Evolutionary conservation across 495 filamentous ascomycete species (phyloP), one percentile per base, ranked within the genome.

Genomic region (Chaetomium tenue): DNA sequence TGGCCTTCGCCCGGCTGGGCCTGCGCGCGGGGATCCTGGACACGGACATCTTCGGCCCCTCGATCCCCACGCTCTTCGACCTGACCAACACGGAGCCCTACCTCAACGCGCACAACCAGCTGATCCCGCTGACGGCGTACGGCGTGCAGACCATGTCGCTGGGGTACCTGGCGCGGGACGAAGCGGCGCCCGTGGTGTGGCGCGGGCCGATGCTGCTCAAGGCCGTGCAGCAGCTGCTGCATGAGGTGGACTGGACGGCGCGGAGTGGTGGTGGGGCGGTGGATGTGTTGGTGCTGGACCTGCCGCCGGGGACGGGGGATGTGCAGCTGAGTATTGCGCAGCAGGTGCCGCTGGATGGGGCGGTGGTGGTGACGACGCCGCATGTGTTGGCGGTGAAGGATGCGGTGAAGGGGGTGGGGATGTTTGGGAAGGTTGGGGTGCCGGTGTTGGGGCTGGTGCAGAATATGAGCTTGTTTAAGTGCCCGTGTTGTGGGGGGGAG

Each of bases 71-170:
- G 2, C 82, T 99, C 1, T 83, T 98, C 64, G 87, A 92, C 72
- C 82, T 98, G 16, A 13, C 58, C 48, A 86, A 85, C 26, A 84
- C 11, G 39, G 26, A 92, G 74, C 91, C 91, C 13, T 79, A 85
- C 30, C 80, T 94, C 52, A 85, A 87, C 46, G 73, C 82, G 23
- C 15, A 15, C 16, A 90, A 96, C 74, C 89, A 89, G 67, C 82
- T 99, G 9, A 60, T 98, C 25, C 95, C 95, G 0, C 76, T 98
- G 26, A 89, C 88, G n/a, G 96, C 94, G 72, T 98, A 97, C 78
- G 95, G 93, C 60, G 83, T 99, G 63, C 93, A 95, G 75, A 93
- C 90, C 47, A 98, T 98, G 94, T 96, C 91, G 3, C 97, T 99
- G 89, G 95, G 95, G 53, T 98, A 97, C 69, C 84, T 98, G 13